Evolutionary conservation across 768 basidiomycete genomes (phyloP), one percentile per base, ranked within the genome.

Genomic region (Tylopilus plumbeoviolaceoides): DNA sequence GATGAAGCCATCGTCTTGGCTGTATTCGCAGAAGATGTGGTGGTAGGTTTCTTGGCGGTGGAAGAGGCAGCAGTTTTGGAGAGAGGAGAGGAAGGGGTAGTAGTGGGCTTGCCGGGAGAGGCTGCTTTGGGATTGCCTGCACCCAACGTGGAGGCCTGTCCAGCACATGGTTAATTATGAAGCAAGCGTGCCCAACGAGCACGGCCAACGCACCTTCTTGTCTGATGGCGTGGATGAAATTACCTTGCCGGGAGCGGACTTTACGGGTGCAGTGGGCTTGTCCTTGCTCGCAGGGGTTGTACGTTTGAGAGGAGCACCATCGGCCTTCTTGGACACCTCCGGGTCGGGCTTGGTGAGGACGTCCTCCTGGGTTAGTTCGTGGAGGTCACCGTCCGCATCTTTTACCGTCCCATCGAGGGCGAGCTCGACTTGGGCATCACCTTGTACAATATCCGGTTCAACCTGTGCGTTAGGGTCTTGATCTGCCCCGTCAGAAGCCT

Each of bases 131-230:
- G 71, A 51, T 73, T 59, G 57, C 83, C 82, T 64, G 78, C 60
- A 57, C 83, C 80, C 73, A 85, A 84, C 57, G 84, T 84, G 56
- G 84, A 82, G 52, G 84, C 77, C 87, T 89, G 64, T 31, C 36
- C 58, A 58, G 50, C 55, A 60, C 58, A 66, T 63, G 64, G 61
- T 62, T 55, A 59, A 64, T 55, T 61, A 62, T 62, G 51, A 61
- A 61, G 49, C 25, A 59, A 59, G 36, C 59, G 45, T 56, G 58
- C 46, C 51, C 25, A 52, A 42, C 53, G 55, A 55, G 57, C 57
- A 57, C 42, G 51, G 48, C 51, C 23, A 48, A 70, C 74, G 52
- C 57, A 85, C 89, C 79, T 85, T 89, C 74, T 87, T 91, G 44
- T 84, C 84, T 10, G 76, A 66, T 50, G 81, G 77, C 18, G 82